These are phyloP conservation scores for Sporothrix variecibatus DNA, from an alignment of 2,329 filamentous ascomycete genomes.

Conservation along the genomic window DNA sequence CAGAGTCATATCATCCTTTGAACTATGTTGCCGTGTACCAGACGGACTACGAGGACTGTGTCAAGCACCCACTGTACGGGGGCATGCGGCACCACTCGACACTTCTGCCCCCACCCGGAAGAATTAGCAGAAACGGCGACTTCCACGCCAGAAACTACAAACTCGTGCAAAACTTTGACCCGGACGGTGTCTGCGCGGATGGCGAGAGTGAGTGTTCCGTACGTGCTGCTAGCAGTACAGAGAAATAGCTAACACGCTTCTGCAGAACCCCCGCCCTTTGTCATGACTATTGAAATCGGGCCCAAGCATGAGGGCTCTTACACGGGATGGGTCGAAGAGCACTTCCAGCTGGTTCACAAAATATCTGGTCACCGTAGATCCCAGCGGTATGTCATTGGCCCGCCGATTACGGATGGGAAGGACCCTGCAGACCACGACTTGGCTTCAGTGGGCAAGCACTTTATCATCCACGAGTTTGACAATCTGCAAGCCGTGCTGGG, in stretches of 20 bases:
- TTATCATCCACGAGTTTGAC: not conserved
- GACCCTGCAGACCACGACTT: not conserved
- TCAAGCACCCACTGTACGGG: not conserved
- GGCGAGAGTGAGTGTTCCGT: not conserved
- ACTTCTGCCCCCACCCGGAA: not conserved
- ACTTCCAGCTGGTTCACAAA: not conserved
- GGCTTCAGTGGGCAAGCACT: not conserved
- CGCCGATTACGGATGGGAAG: not conserved
- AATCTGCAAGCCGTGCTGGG: not conserved
- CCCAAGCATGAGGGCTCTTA: not conserved
- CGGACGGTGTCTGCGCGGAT: not conserved
- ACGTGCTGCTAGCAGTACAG: not conserved
- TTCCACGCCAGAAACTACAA: not conserved
- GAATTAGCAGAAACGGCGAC: not conserved
- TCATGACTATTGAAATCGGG: not conserved
- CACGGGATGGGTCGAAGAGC: not conserved
- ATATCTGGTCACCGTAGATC: not conserved
- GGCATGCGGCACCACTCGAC: not conserved
- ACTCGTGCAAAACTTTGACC: not conserved
- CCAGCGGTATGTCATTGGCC: not conserved
- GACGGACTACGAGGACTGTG: not conserved
- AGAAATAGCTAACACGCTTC: not conserved
- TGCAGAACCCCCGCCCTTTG: not conserved
- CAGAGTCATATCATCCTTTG: not conserved
- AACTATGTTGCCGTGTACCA: not conserved